phyloP scores from a whole-genome alignment of 345 rosid genomes.

The Abelmoschus esculentus region DNA sequence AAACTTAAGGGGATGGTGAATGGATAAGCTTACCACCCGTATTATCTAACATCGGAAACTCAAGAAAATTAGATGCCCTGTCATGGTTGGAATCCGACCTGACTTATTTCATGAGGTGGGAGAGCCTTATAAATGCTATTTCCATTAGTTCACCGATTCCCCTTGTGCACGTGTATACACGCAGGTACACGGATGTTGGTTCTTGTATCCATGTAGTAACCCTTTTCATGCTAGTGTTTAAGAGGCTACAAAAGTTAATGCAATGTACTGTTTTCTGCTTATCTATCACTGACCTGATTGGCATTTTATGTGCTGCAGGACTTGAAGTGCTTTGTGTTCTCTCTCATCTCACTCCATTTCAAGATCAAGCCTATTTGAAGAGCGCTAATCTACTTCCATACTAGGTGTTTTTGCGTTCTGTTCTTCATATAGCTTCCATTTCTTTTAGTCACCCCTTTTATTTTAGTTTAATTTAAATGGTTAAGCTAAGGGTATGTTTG shows the following conservation, averaged over 20 bases:
- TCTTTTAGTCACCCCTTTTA: not conserved
- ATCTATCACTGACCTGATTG: not conserved
- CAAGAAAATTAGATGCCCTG: too few species aligned
- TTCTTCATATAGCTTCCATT: not conserved
- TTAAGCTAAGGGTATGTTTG: not conserved
- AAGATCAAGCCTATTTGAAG: slow-evolving; percentile 31
- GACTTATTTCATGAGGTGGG: not conserved
- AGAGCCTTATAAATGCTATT: not conserved
- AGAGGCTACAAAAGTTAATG: not conserved
- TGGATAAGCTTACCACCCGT: not conserved
- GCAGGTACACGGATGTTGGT: not conserved
- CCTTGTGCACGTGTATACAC: not conserved
- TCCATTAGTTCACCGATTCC: not conserved
- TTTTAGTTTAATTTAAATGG: not conserved
- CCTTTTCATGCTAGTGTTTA: not conserved
- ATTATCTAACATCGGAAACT: not conserved
- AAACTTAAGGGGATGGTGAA: not conserved
- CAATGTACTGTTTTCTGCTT: not conserved
- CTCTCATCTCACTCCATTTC: not conserved
- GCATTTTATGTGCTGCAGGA: not conserved
- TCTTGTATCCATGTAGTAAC: not conserved
- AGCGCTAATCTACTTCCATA: not conserved
- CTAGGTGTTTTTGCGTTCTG: slow-evolving; percentile 3
- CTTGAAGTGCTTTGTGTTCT: not conserved
- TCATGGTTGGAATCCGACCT: not conserved